Conservation (phyloP, 345 rosid species). For the Euclidium syriacum region DNA sequence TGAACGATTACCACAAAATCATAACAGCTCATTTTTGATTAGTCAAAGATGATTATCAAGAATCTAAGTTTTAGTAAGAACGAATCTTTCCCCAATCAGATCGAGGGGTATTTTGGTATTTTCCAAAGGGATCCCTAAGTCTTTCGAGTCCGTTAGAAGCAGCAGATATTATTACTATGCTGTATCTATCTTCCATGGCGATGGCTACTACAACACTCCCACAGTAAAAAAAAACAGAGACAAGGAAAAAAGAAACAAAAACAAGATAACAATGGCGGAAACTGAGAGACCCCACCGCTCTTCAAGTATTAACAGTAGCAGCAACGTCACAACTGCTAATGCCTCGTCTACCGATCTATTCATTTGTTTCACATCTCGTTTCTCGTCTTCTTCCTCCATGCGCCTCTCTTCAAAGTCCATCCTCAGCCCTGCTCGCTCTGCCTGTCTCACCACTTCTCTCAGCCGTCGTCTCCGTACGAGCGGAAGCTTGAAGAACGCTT, state of each 20-base stretch:
- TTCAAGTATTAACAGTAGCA: slow-evolving; percentile 39
- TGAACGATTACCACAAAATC: neutral
- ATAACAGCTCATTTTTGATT: neutral
- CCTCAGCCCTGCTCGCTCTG: slow-evolving; percentile 78
- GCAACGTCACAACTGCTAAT: slow-evolving; percentile 16
- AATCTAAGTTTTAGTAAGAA: neutral
- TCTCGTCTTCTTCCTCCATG: slow-evolving; percentile 86
- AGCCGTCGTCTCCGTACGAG: slow-evolving; percentile 65
- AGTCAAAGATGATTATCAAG: slow-evolving; percentile 12
- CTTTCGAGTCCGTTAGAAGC: slow-evolving; percentile 9
- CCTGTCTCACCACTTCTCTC: slow-evolving; percentile 76
- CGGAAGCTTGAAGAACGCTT: slow-evolving; percentile 57
- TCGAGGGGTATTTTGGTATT: slow-evolving; percentile 8
- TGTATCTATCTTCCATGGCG: slow-evolving; percentile 8
- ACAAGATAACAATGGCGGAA: slow-evolving; percentile 49
- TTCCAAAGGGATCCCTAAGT: neutral
- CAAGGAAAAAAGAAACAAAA: neutral
- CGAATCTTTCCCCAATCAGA: slow-evolving; percentile 6
- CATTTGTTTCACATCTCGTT: slow-evolving; percentile 83
- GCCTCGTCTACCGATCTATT: slow-evolving; percentile 50
- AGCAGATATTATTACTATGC: neutral
- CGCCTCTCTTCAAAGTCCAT: slow-evolving; percentile 73
- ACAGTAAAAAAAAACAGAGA: slow-evolving; percentile 24
- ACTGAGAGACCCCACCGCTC: slow-evolving; percentile 66
- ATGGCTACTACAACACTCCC: slow-evolving; percentile 4